phyloP scores from a whole-genome alignment of 768 basidiomycete genomes.

The Trametes cingulata region DNA sequence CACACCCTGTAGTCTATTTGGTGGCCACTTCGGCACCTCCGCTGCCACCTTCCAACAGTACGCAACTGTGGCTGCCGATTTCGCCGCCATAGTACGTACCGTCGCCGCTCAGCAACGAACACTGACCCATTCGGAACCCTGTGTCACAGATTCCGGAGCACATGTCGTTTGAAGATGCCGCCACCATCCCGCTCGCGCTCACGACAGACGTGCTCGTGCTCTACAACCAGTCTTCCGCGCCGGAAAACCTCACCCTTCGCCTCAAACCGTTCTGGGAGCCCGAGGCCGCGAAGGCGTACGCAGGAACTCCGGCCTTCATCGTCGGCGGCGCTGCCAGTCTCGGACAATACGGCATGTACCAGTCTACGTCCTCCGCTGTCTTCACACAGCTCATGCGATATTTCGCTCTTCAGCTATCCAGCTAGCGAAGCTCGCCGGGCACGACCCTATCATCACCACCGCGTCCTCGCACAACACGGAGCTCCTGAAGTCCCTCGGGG shows the following conservation, averaged over 20 bases:
- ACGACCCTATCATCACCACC: slow-evolving; percentile 14
- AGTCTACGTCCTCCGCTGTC: background rate
- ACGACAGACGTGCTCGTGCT: slow-evolving; percentile 34
- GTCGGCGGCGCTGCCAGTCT: slow-evolving; percentile 33
- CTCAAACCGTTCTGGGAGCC: slow-evolving; percentile 18
- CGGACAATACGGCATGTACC: slow-evolving; percentile 32
- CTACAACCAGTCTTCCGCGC: slow-evolving; percentile 20
- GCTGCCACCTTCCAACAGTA: slow-evolving; percentile 30
- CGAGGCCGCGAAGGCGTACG: slow-evolving; percentile 6
- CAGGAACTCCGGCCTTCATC: slow-evolving; percentile 27
- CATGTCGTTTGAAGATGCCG: slow-evolving; percentile 33
- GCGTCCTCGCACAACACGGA: slow-evolving; percentile 27
- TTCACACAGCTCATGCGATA: no score
- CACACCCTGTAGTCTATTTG: slow-evolving; percentile 5
- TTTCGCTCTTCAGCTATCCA: no score
- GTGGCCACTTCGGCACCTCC: slow-evolving; percentile 3
- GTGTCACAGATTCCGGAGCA: slow-evolving; percentile 30
- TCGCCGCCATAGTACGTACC: slow-evolving; percentile 25
- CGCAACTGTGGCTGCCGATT: slow-evolving; percentile 26
- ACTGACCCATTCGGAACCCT: slow-evolving; percentile 21
- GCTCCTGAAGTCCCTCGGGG: slow-evolving; percentile 24
- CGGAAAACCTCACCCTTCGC: slow-evolving; percentile 8
- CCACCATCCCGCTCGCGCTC: slow-evolving; percentile 33
- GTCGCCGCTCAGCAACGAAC: background rate
- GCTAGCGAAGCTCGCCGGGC: slow-evolving; percentile 19